These are phyloP conservation scores for Trichophyton rubrum DNA, from an alignment of 2,329 filamentous ascomycete genomes.

Conservation along the genomic window DNA sequence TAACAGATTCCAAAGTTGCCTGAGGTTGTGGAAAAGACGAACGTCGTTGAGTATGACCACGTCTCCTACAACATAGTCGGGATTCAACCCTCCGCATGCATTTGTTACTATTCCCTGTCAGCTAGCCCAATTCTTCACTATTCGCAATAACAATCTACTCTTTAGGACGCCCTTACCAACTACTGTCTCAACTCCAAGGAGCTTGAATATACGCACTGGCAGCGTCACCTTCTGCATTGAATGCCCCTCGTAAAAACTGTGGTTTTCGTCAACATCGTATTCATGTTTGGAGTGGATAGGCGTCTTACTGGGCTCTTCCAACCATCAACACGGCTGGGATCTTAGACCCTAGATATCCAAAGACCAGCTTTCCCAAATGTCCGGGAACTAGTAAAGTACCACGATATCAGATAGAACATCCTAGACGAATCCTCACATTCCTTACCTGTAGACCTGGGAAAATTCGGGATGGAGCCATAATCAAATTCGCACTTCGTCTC, in stretches of 20 bases:
- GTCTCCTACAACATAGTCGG: slow-evolving; percentile 52
- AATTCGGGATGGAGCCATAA: slow-evolving; percentile 49
- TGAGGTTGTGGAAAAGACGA: slow-evolving; percentile 16
- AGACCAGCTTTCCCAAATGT: slow-evolving; percentile 54
- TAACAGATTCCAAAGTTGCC: slow-evolving; percentile 11
- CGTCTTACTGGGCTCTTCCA: slow-evolving; percentile 50
- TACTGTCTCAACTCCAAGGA: slow-evolving; percentile 48
- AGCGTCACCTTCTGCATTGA: slow-evolving; percentile 51
- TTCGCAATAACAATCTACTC: not conserved
- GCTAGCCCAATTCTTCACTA: not conserved
- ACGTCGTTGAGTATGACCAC: slow-evolving; percentile 54
- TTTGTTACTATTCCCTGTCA: slow-evolving; percentile 43
- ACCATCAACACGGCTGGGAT: slow-evolving; percentile 51
- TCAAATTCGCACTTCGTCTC: slow-evolving; percentile 38
- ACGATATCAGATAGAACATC: not conserved
- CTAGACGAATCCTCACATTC: slow-evolving; percentile 3
- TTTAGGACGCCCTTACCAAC: slow-evolving; percentile 33
- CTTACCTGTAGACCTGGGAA: slow-evolving; percentile 48
- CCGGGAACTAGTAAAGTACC: slow-evolving; percentile 35
- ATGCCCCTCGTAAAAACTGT: slow-evolving; percentile 56
- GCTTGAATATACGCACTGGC: slow-evolving; percentile 51
- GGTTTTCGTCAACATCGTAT: not conserved
- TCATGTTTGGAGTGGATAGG: not conserved
- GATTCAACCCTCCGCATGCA: slow-evolving; percentile 53
- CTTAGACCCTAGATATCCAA: slow-evolving; percentile 45